Evolutionary conservation across 371 early-diverging fungal genomes (phyloP), one percentile per base, ranked within the genome.

Genomic region (Rhizopus delemar): DNA sequence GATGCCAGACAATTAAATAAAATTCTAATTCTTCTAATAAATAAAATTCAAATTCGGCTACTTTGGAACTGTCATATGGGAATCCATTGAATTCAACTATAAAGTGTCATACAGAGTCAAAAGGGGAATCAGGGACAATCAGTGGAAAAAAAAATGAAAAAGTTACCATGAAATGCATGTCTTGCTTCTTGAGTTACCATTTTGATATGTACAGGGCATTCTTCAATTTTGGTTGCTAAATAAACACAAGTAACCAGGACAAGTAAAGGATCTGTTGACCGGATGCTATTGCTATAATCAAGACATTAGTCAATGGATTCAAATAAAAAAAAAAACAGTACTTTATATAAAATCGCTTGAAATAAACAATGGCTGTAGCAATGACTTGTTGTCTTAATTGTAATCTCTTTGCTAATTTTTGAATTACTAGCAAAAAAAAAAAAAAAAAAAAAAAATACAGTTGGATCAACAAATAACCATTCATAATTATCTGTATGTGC

Each of bases 31-130:
- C 94, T 67, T 95, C 95, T 45, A 96, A 54, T 35, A 96, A 65
- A 59, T 93, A 92, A 70, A 92, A 93, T 66, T 96, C 96, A 71
- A 90, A 93, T 52, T 94, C 95, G 39, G 94, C 94, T 49, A 96
- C 83, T 62, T 87, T 83, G 12, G 80, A 69, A 38, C 85, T 78
- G 28, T 91, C 92, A 61, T 92, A 94, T 0, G 84, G 80, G 57
- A 91, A 91, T 33, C 76, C 78, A 31, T 77, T 77, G 68, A 78
- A 72, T 29, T 81, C 79, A 15, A 60, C 74, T 58, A 16, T 28
- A 38, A 15, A 11, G 13, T 43, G 4, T 43, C 22, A 22, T 22
- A 22, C 22, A 22, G 22, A 22, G 22, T 22, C 22, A 22, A 22
- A 22, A 39, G n/a, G 49, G 15, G 11, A 48, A 3, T 5, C 6